Evolutionary conservation across 352 stramenopile species (phyloP), one percentile per base, ranked within the genome.

Genomic region (Phytophthora multivora): DNA sequence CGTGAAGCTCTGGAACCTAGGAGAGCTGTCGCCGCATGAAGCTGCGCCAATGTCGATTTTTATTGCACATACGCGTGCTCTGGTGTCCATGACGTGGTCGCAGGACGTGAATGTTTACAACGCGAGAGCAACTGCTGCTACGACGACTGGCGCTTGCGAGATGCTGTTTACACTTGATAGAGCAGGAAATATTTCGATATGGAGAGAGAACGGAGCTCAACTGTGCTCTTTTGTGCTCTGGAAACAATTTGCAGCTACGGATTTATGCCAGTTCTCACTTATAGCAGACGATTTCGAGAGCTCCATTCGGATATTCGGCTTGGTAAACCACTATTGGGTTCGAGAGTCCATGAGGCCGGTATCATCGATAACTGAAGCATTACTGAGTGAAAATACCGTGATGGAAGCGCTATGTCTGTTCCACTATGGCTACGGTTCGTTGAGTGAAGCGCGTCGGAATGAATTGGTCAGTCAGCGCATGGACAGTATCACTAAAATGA

Each of bases 101-200:
- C 90, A 83, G 53, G 71, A 77, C 4, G 19, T 56, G n/a, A 75
- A 92, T 64, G 65, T 72, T 30, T 91, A 80, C 67, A 80, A 76
- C 28, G 60, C 71, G 33, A 61, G 69, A 36, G 59, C 55, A 10
- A 41, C 56, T 30, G 48, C 54, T n/a, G 58, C 56, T 12, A 58
- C 64, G 25, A 60, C 70, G 19, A 46, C 50, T 16, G 48, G 45
- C 1, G 43, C 65, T 26, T 74, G 67, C 56, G 75, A 95, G 50
- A 92, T 93, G 77, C 60, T 96, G n/a, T 86, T 90, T 45, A 80
- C 80, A 36, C 71, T 96, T 26, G 83, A 96, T 45, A 66, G 71
- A 19, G 53, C 59, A 25, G 86, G 86, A 5, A 80, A 68, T 25
- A 54, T 96, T 39, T 89, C 79, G 19, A 89, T 95, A 19, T 96